Base-by-base conservation (phyloP, 139 green algal species). In the Tetradesmus lagerheimii region DNA sequence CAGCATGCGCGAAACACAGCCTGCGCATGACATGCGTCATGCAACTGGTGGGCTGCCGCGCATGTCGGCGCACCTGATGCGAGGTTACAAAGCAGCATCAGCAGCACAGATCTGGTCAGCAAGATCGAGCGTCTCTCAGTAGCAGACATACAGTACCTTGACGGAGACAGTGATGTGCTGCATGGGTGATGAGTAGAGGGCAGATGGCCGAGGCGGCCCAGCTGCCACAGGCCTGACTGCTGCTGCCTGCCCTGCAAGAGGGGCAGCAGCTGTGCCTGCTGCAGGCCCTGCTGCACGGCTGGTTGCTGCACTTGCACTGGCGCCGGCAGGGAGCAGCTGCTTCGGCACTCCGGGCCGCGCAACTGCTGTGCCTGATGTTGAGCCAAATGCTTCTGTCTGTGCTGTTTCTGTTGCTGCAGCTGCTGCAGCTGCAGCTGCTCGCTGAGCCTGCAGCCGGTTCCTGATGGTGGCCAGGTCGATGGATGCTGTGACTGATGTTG, bases 181-280 rank as follows among this genome's bases (percentile, higher is more conserved):
- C 80, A 86, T 86, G 9, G 80, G 80, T 38, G 29, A 45, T 29
- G n/a, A 47, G 80, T 86, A 86, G 14, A 86, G 47, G 37, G 80
- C 47, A 18, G 80, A 86, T 34, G 80, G 80, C 31, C 80, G 79
- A 20, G 25, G 41, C 6, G 76, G 76, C 6, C n/a, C 37, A 31
- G 76, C 41, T 29, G 76, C 76, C 39, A 2, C 35, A 62, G 76
- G 38, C 29, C 38, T 25, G 29, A 18, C 79, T 6, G 38, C 79
- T 82, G 76, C 79, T 85, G 79, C 38, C 27, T 34, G 29, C n/a
- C 41, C 14, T 27, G 43, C 27, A 39, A 12, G 27, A 27, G 39
- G 2, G 27, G 79, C 79, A 31, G 80, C 31, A 35, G 45, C 80
- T 34, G 80, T 11, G 23, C 0, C 31, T 74, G 80, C 45, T 34